Evolutionary conservation across 116 monocot species (phyloP).

Genomic region (Phalaenopsis hybrid): DNA sequence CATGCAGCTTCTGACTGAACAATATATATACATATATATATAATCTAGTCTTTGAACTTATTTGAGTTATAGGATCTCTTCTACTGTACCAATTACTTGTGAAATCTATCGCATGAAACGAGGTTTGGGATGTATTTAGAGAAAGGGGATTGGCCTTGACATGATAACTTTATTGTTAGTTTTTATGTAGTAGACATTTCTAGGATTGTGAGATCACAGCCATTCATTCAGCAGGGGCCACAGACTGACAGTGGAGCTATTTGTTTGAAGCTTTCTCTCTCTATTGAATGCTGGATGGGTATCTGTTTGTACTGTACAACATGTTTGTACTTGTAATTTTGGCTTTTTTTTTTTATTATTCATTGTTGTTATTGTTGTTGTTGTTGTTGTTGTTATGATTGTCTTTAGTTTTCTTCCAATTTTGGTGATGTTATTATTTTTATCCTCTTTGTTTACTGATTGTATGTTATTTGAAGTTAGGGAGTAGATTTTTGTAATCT

Average conservation of each 20-base stretch:
- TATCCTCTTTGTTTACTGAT: not conserved
- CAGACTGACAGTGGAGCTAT: not conserved
- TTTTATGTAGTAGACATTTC: not conserved
- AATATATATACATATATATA: not conserved
- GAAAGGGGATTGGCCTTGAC: too few relatives aligned
- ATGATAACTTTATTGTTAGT: not conserved
- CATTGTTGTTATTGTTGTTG: not conserved
- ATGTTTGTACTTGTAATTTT: not conserved
- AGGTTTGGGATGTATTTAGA: too few relatives aligned
- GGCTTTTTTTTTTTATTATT: not conserved
- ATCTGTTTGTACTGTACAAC: not conserved
- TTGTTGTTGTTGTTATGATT: not conserved
- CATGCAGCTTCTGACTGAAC: not conserved
- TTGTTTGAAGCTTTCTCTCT: slow-evolving; percentile 1
- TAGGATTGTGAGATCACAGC: not conserved
- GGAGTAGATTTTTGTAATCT: not conserved
- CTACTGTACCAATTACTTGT: not conserved
- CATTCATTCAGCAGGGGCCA: not conserved
- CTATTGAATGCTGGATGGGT: not conserved
- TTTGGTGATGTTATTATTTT: not conserved
- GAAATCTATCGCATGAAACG: too few relatives aligned
- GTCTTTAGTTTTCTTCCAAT: not conserved
- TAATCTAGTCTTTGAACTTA: not conserved
- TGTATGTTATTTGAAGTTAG: not conserved
- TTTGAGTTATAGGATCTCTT: not conserved